phyloP scores from a whole-genome alignment of 805 yeast species.

The Schwanniomyces occidentalis region DNA sequence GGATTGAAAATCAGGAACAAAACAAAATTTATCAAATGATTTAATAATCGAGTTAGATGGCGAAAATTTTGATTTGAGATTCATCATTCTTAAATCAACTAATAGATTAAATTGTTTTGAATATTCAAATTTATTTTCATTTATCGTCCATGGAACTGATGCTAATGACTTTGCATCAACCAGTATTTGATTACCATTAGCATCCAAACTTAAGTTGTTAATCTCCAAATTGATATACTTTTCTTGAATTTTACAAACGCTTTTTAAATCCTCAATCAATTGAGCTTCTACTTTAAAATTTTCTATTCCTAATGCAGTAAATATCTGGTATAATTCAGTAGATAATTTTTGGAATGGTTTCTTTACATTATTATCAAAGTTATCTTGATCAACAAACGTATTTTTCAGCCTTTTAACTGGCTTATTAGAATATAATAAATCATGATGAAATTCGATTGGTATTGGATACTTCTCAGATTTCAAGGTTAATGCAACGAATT shows the following conservation, averaged over 20 bases:
- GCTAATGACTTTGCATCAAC: background rate
- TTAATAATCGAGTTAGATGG: background rate
- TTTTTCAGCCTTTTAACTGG: conserved; percentile 3
- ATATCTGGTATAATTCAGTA: conserved; percentile 16
- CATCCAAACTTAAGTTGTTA: conserved; percentile 10
- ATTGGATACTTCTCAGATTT: conserved; percentile 33
- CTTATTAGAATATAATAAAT: too few species aligned
- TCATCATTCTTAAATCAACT: conserved; percentile 14
- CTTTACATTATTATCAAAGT: conserved; percentile 23
- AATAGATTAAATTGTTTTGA: conserved; percentile 13
- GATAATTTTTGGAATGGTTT: conserved; percentile 21
- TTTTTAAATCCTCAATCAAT: conserved; percentile 29
- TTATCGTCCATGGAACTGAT: conserved; percentile 11
- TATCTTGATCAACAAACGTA: conserved; percentile 17
- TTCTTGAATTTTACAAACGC: conserved; percentile 26
- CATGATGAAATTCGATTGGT: conserved; percentile 41
- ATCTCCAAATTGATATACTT: conserved; percentile 26
- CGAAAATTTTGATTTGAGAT: conserved; percentile 4
- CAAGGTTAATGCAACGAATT: conserved; percentile 31
- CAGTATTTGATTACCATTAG: background rate
- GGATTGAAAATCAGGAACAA: conserved; percentile 41
- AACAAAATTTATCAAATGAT: conserved; percentile 24
- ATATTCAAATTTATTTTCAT: conserved; percentile 3
- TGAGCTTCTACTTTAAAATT: conserved; percentile 29
- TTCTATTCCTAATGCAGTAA: conserved; percentile 21